Evolutionary conservation across 106 monocot genomes (phyloP).

Genomic region (Gastrodia elata): DNA sequence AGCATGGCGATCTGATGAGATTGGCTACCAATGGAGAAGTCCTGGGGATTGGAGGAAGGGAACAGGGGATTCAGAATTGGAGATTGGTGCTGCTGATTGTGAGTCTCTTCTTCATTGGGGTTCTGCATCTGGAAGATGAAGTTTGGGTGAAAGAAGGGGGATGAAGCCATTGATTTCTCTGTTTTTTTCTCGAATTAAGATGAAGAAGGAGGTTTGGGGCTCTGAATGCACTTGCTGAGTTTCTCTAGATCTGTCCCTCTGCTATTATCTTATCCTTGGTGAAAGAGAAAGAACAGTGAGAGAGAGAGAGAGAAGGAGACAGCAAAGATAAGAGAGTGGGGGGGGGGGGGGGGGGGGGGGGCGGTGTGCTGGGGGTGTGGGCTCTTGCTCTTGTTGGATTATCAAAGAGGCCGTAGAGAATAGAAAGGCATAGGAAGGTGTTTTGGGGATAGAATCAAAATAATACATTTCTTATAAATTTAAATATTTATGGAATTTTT

Average conservation of each 20-base stretch:
- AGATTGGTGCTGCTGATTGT: neutral
- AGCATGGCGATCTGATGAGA: neutral
- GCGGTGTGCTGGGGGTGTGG: too few relatives aligned
- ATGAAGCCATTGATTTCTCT: neutral
- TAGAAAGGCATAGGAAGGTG: too few relatives aligned
- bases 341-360: too few relatives aligned
- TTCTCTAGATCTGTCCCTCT: neutral
- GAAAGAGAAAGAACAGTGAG: neutral
- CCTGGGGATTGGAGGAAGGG: neutral
- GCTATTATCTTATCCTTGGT: neutral
- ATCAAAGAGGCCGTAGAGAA: too few relatives aligned
- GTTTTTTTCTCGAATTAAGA: neutral
- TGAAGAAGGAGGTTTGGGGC: neutral
- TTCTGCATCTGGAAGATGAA: slow-evolving; percentile 53
- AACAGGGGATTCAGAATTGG: neutral
- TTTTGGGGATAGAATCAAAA: too few relatives aligned
- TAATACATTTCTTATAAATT: too few relatives aligned
- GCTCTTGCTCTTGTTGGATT: too few relatives aligned
- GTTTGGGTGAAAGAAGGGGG: slow-evolving; percentile 8
- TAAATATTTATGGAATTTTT: too few relatives aligned
- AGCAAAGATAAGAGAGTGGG: too few relatives aligned
- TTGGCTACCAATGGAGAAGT: neutral
- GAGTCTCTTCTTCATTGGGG: neutral
- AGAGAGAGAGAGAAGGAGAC: too few relatives aligned
- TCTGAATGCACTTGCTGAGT: too few relatives aligned